Base-by-base conservation (phyloP, 2,329 filamentous ascomycete species). In the Phialophora verrucosa region DNA sequence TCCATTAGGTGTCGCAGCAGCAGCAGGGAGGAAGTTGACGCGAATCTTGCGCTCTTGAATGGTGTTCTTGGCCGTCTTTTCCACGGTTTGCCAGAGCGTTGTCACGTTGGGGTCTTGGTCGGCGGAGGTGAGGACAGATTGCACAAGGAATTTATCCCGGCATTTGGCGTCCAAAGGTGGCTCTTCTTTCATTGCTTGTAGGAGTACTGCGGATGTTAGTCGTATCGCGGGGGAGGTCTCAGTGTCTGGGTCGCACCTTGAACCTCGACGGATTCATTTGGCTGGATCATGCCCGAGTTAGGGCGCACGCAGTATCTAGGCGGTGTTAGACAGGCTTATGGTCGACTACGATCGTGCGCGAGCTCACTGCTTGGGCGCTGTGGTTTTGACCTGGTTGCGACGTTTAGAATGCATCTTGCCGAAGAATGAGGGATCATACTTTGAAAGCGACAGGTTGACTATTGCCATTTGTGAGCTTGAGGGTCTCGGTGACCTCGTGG, bases 111-210 rank as follows among this genome's bases (percentile, higher is more conserved):
- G 84, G 74, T 97, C 92, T 81, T 93, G 91, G 75, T 96, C 91
- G 70, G 88, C 84, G 25, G 90, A 90, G 71, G 97, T 91, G 59
- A 88, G 84, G 57, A 96, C 91, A 29, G 93, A 96, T 81, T 98
- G 94, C 42, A 98, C 94, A 62, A 98, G 87, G 80, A 98, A 98
- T 83, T 98, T 98, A 85, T 98, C 94, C 79, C 92, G 90, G 83
- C 95, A 99, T 79, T 92, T 93, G 69, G 91, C 89, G 77, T 97
- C 93, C 65, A 84, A 79, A 23, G 93, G 87, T 63, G 94, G 94
- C 75, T 98, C 93, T 76, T 92, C 88, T 84, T 97, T 97, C 95
- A 99, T 97, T 27, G 94, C 93, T 82, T 99, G 95, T 50, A 99
- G 88, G 44, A 98, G 89, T 65, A 99, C 95, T 96, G 72, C 59